Conservation (phyloP, 257 asterid species). For the Penstemon barbatus region DNA sequence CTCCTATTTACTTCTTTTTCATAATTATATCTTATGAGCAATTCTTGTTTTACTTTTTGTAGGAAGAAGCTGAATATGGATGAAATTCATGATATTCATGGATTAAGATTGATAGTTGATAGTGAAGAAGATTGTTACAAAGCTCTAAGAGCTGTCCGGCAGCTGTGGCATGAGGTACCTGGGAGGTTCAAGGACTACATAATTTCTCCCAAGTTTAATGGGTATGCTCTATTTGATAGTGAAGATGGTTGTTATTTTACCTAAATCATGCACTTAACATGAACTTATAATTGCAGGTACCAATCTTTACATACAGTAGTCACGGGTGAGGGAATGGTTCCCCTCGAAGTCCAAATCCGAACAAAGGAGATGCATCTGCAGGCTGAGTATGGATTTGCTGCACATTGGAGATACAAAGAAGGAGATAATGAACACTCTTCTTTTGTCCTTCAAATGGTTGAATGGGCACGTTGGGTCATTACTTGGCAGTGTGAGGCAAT, state of each 20-base stretch:
- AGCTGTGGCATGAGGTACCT: conserved; percentile 81
- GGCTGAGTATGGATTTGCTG: conserved; percentile 97
- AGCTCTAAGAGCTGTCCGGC: conserved; percentile 73
- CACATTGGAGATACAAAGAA: conserved; percentile 99
- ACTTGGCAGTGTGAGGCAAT: conserved; percentile 95
- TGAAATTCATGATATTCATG: conserved; percentile 90
- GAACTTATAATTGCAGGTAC: conserved; percentile 50
- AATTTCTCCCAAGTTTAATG: conserved; percentile 69
- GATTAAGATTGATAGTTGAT: conserved; percentile 85
- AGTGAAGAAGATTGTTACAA: conserved; percentile 85
- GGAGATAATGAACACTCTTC: conserved; percentile 77
- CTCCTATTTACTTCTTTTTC: conserved; percentile 5
- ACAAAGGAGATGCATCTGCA: conserved; percentile 97
- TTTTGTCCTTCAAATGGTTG: conserved; percentile 93
- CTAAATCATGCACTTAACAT: conserved; percentile 20
- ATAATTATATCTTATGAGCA: conserved; percentile 19
- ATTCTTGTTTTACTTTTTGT: conserved; percentile 24
- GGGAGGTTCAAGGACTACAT: conserved; percentile 93
- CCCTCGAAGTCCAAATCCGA: conserved; percentile 93
- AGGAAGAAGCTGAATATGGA: conserved; percentile 91
- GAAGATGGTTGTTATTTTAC: background rate
- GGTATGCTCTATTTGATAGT: conserved; percentile 47
- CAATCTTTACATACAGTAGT: conserved; percentile 93
- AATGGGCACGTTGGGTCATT: conserved; percentile 99
- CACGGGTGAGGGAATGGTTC: conserved; percentile 64